phyloP scores from a whole-genome alignment of 2,329 filamentous ascomycete species.

The Cyclaneusma minus region DNA sequence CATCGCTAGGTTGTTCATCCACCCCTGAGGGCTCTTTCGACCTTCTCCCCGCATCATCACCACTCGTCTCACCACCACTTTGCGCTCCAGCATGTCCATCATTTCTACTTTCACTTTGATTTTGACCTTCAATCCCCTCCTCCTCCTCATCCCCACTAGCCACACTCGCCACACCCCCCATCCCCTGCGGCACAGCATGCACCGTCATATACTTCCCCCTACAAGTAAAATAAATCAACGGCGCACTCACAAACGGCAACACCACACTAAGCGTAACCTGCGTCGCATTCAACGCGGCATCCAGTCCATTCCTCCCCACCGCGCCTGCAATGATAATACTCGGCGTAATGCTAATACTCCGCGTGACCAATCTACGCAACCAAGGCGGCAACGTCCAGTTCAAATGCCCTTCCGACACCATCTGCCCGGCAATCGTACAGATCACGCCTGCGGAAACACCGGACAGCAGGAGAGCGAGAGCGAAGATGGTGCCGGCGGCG shows the following conservation, averaged over 20 bases:
- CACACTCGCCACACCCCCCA: constrained; percentile 11
- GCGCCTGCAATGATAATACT: constrained; percentile 72
- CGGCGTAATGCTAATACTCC: constrained; percentile 66
- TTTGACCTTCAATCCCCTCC: constrained; percentile 11
- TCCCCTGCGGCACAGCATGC: constrained; percentile 25
- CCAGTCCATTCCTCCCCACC: constrained; percentile 55
- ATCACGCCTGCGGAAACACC: constrained; percentile 73
- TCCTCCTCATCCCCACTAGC: constrained; percentile 14
- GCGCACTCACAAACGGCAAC: constrained; percentile 68
- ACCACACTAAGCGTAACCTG: constrained; percentile 70
- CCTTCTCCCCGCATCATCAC: too few species aligned
- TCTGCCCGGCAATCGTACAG: constrained; percentile 80
- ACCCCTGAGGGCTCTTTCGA: too few species aligned
- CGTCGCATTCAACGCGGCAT: constrained; percentile 54
- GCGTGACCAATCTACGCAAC: constrained; percentile 63
- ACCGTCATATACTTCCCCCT: constrained; percentile 69
- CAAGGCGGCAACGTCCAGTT: constrained; percentile 62
- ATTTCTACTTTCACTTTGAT: constrained; percentile 25
- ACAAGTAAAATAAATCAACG: constrained; percentile 75
- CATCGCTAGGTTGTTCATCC: too few species aligned
- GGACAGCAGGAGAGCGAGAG: constrained; percentile 63
- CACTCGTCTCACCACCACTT: too few species aligned
- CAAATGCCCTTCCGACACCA: constrained; percentile 73
- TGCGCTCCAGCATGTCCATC: too few species aligned
- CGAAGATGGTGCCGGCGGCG: constrained; percentile 71